phyloP scores from a whole-genome alignment of 1,284 basidiomycete species.

The Fomitopsis palustris region DNA sequence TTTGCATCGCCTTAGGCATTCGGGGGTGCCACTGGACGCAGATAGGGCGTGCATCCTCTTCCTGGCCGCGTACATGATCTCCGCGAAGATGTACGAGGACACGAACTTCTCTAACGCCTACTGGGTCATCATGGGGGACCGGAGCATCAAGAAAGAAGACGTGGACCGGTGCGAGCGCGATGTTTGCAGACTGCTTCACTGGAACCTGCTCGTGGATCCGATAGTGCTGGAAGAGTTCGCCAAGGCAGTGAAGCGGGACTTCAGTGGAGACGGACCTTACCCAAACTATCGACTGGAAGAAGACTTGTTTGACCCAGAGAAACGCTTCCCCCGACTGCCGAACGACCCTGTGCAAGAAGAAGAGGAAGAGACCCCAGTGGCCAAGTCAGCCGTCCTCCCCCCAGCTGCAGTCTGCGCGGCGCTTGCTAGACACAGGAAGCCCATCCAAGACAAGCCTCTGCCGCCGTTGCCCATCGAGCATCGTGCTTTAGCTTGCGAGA shows the following conservation, averaged over 20 bases:
- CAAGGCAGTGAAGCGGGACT: neutral
- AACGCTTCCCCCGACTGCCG: neutral
- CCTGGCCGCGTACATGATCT: neutral
- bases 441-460: neutral
- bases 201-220: neutral
- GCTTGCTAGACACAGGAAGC: neutral
- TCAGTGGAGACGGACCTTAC: neutral
- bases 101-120: neutral
- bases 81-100: neutral
- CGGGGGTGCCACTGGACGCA: neutral
- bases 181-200: neutral
- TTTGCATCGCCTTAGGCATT: slow-evolving; percentile 1
- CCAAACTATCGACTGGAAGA: neutral
- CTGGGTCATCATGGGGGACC: neutral
- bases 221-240: neutral
- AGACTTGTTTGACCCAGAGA: neutral
- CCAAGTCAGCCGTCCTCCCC: neutral
- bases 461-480: neutral
- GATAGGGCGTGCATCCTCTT: neutral
- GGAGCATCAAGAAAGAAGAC: neutral
- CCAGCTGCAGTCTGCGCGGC: neutral
- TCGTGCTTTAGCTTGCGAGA: neutral
- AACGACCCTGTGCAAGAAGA: neutral
- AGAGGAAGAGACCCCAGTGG: neutral
- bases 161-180: neutral